Evolutionary conservation across 164 flowering plant species (phyloP), one percentile per base, ranked within the genome.

Genomic region (Magnolia changhungtana): DNA sequence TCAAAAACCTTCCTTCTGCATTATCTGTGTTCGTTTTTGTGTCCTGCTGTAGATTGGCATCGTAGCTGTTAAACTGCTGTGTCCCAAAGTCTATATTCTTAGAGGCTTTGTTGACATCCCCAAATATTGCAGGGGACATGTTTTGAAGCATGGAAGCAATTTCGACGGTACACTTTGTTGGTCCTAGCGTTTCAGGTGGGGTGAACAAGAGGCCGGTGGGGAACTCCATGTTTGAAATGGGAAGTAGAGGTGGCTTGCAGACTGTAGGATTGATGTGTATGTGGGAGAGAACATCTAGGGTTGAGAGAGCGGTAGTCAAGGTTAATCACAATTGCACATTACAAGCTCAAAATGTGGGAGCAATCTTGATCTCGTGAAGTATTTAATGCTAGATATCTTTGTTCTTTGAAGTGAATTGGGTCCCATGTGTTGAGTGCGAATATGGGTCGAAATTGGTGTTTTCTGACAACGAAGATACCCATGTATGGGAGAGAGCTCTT

Each of bases 401-500:
- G 80, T 83, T 87, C 72, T 89, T 91, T 27, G 89, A 77, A 75
- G 80, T 76, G 69, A 87, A 82, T 27, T 84, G 90, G 72, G 86
- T 68, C 64, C 75, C 73, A 61, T 76, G 73, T 14, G 84, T 29
- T 9, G 76, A 81, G 24, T 82, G 81, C 8, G 78, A 67, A 70
- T 86, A 76, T 20, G 75, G 21, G 66, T 85, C 89, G 8, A 85
- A 37, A 31, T 77, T 72, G 27, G 78, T 45, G 23, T 80, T 67
- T 83, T 86, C 88, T 0, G 85, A 80, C 14, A 83, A 24, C 52
- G 88, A 80, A 61, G 87, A 79, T 55, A 88, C 87, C 96, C 97
- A 95, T 8, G 98, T 89, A 63, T 91, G 94, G 66, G 97, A 90
- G 49, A 88, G 81, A 23, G 94, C 91, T 83, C 96, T 90, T 75